These are phyloP conservation scores for Cercis canadensis DNA, from an alignment of 306 rosid genomes.

Conservation along the genomic window DNA sequence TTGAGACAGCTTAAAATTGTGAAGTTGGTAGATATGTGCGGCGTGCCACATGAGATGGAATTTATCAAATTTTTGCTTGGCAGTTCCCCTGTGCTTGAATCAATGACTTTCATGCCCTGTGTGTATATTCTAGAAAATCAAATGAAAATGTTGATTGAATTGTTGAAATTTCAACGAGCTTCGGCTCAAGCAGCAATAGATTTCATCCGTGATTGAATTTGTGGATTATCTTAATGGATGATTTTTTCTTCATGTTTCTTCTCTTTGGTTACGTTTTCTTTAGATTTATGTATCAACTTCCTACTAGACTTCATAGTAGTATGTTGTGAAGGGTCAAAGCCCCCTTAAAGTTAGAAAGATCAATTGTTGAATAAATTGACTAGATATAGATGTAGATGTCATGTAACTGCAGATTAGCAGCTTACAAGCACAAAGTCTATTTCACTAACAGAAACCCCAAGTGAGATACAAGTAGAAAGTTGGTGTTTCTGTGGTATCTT, in stretches of 20 bases:
- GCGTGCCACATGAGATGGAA: conserved; percentile 80
- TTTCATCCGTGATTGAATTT: conserved; percentile 54
- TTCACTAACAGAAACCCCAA: too few species aligned
- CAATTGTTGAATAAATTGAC: too few species aligned
- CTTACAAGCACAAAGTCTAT: too few species aligned
- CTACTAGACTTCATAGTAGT: too few species aligned
- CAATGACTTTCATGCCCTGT: conserved; percentile 62
- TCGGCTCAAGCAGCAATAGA: conserved; percentile 71
- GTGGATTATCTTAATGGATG: conserved; percentile 20
- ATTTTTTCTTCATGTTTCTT: conserved; percentile 30
- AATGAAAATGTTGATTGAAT: conserved; percentile 64
- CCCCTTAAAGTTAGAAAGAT: too few species aligned
- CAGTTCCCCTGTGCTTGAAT: conserved; percentile 72
- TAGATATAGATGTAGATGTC: too few species aligned
- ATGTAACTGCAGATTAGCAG: too few species aligned
- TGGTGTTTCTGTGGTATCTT: too few species aligned
- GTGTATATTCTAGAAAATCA: conserved; percentile 49
- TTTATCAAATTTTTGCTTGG: conserved; percentile 74
- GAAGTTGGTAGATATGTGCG: conserved; percentile 75
- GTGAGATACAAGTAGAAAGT: too few species aligned
- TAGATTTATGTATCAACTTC: background rate
- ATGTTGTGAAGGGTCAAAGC: too few species aligned
- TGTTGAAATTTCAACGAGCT: conserved; percentile 78
- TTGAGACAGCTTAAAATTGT: conserved; percentile 65
- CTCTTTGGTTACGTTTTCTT: conserved; percentile 13